phyloP scores from a whole-genome alignment of 164 flowering plant species.

The Macadamia integrifolia region DNA sequence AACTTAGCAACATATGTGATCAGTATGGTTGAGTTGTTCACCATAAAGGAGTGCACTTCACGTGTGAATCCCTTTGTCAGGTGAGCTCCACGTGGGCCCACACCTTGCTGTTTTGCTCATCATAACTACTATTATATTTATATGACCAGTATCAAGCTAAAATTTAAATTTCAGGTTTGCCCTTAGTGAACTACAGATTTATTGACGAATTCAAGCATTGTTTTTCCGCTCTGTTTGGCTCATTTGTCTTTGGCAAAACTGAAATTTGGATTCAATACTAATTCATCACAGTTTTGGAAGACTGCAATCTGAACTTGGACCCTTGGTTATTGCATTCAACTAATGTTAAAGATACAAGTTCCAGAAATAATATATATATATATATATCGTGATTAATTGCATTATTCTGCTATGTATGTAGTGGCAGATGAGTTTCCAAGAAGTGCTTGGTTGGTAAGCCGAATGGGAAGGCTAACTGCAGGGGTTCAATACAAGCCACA shows the following conservation, averaged over 20 bases:
- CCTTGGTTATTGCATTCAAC: too few species aligned
- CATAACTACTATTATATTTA: not conserved
- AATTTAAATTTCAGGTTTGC: not conserved
- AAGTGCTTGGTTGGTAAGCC: conserved; percentile 84
- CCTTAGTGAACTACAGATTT: not conserved
- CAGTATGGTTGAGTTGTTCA: too few species aligned
- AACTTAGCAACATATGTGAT: too few species aligned
- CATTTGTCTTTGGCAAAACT: not conserved
- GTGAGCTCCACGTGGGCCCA: too few species aligned
- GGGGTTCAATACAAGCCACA: conserved; percentile 84
- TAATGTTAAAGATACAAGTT: not conserved
- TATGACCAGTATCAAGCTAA: not conserved
- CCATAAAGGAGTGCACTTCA: too few species aligned
- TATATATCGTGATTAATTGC: not conserved
- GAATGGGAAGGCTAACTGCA: conserved; percentile 77
- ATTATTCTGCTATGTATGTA: conserved; percentile 17
- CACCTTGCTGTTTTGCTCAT: too few species aligned
- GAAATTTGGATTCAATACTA: too few species aligned
- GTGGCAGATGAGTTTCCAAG: conserved; percentile 56
- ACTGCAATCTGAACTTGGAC: not conserved
- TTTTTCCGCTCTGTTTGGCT: not conserved
- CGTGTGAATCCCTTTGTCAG: too few species aligned
- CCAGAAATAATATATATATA: not conserved
- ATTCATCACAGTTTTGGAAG: too few species aligned
- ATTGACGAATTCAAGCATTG: too few species aligned